A percentile compares a stretch with the other conserved stretches of the same genome.
These are phyloP conservation scores for Daedalea quercina DNA, from an alignment of 768 basidiomycete species.

Conservation along the genomic window DNA sequence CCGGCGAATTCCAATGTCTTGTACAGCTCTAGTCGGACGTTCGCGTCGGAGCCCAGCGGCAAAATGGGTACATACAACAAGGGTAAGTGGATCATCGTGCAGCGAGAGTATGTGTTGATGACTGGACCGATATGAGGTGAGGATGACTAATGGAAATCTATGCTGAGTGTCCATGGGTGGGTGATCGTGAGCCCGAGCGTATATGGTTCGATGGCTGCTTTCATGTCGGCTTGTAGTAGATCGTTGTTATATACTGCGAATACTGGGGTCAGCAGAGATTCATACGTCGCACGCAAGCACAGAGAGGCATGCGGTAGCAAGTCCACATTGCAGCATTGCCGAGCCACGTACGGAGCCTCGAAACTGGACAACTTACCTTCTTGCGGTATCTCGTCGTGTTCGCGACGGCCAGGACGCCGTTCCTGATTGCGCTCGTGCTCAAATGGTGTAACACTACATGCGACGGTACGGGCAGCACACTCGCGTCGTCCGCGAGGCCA, in stretches of 20 bases:
- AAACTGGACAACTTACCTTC: constrained; percentile 52
- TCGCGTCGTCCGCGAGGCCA: constrained; percentile 76
- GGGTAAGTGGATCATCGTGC: neutral
- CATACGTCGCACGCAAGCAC: no score
- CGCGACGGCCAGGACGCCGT: constrained; percentile 88
- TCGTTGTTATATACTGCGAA: constrained; percentile 73
- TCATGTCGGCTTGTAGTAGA: constrained; percentile 72
- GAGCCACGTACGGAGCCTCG: neutral
- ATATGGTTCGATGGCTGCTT: neutral
- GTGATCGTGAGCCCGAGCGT: neutral
- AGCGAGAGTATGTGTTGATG: neutral
- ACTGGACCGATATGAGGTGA: neutral
- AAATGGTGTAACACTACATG: constrained; percentile 94
- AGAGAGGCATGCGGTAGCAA: neutral
- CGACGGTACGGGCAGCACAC: constrained; percentile 86
- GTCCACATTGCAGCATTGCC: neutral
- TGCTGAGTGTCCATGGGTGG: neutral
- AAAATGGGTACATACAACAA: neutral
- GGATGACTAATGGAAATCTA: neutral
- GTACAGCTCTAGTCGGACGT: no score
- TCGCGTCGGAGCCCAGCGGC: neutral
- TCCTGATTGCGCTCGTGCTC: constrained; percentile 91
- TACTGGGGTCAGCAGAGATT: constrained; percentile 9
- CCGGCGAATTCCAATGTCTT: no score
- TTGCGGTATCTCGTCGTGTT: constrained; percentile 87